Base-by-base conservation (phyloP, 768 basidiomycete genomes). In the Holtermannia corniformis region DNA sequence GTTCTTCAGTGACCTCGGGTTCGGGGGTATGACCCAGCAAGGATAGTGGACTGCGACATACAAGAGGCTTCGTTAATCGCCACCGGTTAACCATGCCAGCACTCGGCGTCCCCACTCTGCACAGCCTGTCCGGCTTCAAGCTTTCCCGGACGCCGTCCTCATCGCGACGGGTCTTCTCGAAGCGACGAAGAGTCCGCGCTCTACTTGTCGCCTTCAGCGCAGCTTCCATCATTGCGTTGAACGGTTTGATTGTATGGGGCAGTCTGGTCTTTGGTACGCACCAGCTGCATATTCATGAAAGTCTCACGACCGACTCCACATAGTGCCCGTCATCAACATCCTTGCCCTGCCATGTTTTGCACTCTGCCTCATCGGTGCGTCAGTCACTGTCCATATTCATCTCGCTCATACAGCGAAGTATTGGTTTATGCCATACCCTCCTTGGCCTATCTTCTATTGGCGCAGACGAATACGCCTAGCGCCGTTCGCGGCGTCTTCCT, bases 401-500 rank as follows among this genome's bases (percentile, higher is more conserved):
- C 16, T 37, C n/a, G n/a, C n/a, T n/a, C n/a, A n/a, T n/a, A n/a
- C n/a, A n/a, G n/a, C n/a, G 32, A 7, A 57, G 56, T 58, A 1
- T 43, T 58, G 4, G 11, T 48, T 3, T 54, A 54, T 20, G 52
- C 53, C 7, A 27, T 54, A 13, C 53, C 57, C 3, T 41, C 24
- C 1, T 22, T 54, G 24, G 26, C 40, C 1, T 58, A 58, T 25
- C 50, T 58, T 3, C 46, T 55, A 14, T 45, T 54, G 20, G 57
- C 52, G 22, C 57, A 58, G 42, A 23, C 37, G 4, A 45, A 55
- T 27, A 25, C 49, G 2, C 57, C 57, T n/a, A 7, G 14, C 7
- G 41, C 47, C 11, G 45, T 46, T 0, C 28, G 41, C 2, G 25
- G 50, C 2, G 40, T 54, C 5, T 58, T 58, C 42, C 41, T 55